Evolutionary conservation across 179 eudicot species (phyloP).

Genomic region (Pouteria campechiana): DNA sequence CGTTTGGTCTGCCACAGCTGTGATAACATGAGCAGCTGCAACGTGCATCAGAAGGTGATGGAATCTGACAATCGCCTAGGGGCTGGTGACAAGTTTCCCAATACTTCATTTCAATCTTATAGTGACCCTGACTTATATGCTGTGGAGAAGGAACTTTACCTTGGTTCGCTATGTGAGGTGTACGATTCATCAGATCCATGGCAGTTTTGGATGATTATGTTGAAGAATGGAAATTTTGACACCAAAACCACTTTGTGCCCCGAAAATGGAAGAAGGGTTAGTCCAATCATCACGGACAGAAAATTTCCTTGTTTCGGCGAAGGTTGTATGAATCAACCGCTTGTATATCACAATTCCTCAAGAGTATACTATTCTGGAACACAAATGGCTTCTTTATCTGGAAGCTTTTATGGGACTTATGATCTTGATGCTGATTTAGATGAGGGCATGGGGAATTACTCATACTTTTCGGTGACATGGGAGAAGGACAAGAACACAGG

Average conservation of each 20-base stretch:
- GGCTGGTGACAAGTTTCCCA: constrained; percentile 27
- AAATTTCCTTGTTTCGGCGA: constrained; percentile 45
- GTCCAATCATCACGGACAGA: constrained; percentile 4
- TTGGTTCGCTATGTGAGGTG: constrained; percentile 40
- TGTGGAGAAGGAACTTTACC: constrained; percentile 35
- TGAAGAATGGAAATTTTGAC: constrained; percentile 56
- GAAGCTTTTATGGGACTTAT: constrained; percentile 42
- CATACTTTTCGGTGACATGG: constrained; percentile 44
- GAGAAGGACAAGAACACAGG: constrained; percentile 40
- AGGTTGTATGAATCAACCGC: constrained; percentile 58
- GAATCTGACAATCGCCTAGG: constrained; percentile 46
- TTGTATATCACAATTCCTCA: constrained; percentile 27
- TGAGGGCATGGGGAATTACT: constrained; percentile 3
- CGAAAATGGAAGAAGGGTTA: constrained; percentile 18
- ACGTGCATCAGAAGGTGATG: too few species aligned
- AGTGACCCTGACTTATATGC: constrained; percentile 32
- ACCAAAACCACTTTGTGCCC: constrained; percentile 37
- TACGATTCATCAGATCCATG: constrained; percentile 38
- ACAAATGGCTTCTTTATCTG: constrained; percentile 9
- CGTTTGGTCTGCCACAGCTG: too few species aligned
- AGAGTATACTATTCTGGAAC: constrained; percentile 1
- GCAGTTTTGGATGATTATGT: constrained; percentile 76
- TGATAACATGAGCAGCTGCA: too few species aligned
- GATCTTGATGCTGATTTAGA: constrained; percentile 24
- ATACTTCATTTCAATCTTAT: constrained; percentile 5